Evolutionary conservation across 345 rosid genomes (phyloP), one percentile per base, ranked within the genome.

Genomic region (Salix udensis): DNA sequence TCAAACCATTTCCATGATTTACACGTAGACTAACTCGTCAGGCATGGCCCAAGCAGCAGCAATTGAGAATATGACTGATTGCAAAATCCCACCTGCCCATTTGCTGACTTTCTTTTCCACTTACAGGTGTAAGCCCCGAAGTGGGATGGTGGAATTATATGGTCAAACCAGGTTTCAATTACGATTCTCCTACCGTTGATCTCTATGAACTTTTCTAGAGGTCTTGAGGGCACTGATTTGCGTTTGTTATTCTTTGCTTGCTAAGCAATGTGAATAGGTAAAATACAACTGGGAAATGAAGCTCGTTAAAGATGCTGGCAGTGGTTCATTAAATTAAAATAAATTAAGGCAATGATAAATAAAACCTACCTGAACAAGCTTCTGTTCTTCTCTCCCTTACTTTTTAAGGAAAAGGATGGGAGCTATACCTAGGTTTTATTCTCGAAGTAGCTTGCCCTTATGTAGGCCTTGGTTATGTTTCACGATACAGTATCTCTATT

Each of bases 291-390:
- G 69, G 74, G 66, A 52, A 82, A 75, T 50, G 68, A 52, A 76
- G 71, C 75, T 8, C 77, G 71, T 78, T 78, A 78, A 84, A 75
- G 82, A 77, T 34, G 83, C 82, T 78, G 82, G 75, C 85, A 30
- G 55, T 68, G 71, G 74, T 6, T 44, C 76, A 75, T 66, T 74
- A 67, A 82, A 83, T 80, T 67, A 83, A 86, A 86, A 78, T 79
- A 74, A 70, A 82, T 36, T 36, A 36, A 80, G 66, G 77, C 68
- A n/a, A 12, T 68, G 89, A 85, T 77, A 72, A 69, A 71, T 75
- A 88, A 86, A 78, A 55, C 81, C 78, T 72, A 82, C 91, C 91
- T 73, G 82, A 87, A 76, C 75, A 74, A 80, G 79, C 67, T 79
- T 81, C 11, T 53, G 53, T 46, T 65, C 65, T 19, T 74, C 74